Conservation (phyloP, 176 grass and related monocot genomes). For the Alloteropsis semialata region DNA sequence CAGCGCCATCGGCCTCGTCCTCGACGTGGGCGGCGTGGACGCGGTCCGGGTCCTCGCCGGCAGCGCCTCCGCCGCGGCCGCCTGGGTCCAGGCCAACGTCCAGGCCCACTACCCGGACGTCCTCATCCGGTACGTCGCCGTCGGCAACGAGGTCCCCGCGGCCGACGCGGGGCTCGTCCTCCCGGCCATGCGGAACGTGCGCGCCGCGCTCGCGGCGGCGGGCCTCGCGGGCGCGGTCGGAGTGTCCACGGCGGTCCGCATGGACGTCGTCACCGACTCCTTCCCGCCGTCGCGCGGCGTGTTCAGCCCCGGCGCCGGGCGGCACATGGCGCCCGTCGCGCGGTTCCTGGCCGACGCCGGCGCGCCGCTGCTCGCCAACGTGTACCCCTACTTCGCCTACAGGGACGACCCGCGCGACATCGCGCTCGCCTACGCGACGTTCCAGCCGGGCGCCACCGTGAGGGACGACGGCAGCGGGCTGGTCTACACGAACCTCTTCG, state of each 20-base stretch:
- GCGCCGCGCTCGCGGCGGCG: slow-evolving; percentile 10
- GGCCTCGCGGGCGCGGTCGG: background rate
- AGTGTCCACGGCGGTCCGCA: background rate
- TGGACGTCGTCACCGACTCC: background rate
- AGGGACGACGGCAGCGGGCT: background rate
- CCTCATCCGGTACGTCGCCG: slow-evolving; percentile 40
- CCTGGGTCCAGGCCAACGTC: slow-evolving; percentile 42
- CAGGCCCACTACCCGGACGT: slow-evolving; percentile 12
- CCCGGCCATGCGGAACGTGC: slow-evolving; percentile 53
- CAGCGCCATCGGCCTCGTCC: slow-evolving; percentile 31
- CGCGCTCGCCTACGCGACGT: background rate
- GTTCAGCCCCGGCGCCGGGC: background rate
- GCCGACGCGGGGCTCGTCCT: slow-evolving; percentile 15
- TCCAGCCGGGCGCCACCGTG: background rate
- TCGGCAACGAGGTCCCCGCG: slow-evolving; percentile 46
- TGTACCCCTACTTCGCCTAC: background rate
- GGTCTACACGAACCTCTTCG: background rate
- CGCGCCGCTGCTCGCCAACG: background rate
- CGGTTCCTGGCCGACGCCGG: background rate
- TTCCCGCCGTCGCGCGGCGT: background rate
- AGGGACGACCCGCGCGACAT: background rate
- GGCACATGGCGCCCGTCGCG: background rate
- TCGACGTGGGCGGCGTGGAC: slow-evolving; percentile 21
- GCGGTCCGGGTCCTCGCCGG: slow-evolving; percentile 12
- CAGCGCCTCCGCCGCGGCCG: background rate